Conservation (phyloP, 179 eudicot genomes). For the Silene vulgaris region DNA sequence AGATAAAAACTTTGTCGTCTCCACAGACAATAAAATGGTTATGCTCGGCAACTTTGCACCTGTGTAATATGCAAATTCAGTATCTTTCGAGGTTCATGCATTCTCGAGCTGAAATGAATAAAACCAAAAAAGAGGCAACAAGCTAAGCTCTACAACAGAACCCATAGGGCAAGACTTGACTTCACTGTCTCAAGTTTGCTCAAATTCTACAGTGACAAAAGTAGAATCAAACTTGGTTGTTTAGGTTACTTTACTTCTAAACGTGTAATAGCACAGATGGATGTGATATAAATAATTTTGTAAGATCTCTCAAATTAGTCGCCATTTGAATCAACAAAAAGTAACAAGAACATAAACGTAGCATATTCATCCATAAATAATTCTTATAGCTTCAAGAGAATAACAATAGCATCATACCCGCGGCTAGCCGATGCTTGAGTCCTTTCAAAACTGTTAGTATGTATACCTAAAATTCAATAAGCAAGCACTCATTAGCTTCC, state of each 20-base stretch:
- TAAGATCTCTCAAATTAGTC: not conserved
- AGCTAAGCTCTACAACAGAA: not conserved
- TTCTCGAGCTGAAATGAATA: conserved; percentile 3
- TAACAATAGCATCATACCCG: conserved; percentile 45
- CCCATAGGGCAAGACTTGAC: not conserved
- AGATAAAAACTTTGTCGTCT: conserved; percentile 46
- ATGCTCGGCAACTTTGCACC: conserved; percentile 80
- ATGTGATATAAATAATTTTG: not conserved
- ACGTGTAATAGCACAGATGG: not conserved
- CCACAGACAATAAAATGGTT: conserved; percentile 60
- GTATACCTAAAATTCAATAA: conserved; percentile 57
- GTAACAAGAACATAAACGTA: conserved; percentile 7
- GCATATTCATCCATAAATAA: not conserved
- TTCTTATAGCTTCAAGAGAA: not conserved
- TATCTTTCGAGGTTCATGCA: conserved; percentile 9
- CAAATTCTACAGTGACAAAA: not conserved
- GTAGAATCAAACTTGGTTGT: not conserved
- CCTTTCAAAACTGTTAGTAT: conserved; percentile 82
- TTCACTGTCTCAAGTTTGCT: conserved; percentile 1
- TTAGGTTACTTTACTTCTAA: not conserved
- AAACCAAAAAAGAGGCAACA: not conserved
- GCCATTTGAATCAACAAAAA: not conserved
- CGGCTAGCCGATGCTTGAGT: conserved; percentile 96
- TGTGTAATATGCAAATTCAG: conserved; percentile 27
- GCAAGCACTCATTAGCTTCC: conserved; percentile 22